Conservation (phyloP, 805 yeast genomes). For the Metschnikowia hibisci region DNA sequence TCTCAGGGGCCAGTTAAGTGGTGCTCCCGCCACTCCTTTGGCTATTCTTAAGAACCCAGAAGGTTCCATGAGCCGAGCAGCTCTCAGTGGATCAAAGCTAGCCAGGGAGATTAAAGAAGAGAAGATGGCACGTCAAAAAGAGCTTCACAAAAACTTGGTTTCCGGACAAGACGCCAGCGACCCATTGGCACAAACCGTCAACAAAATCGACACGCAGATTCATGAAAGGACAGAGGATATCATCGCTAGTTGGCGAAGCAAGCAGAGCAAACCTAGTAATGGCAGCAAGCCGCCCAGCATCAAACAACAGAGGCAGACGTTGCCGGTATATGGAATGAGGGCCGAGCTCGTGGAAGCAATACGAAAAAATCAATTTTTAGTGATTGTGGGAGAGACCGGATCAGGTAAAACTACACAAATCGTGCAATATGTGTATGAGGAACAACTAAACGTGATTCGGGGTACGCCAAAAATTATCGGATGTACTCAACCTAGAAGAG, state of each 20-base stretch:
- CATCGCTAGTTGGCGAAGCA: slow-evolving; percentile 15
- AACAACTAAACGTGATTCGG: slow-evolving; percentile 44
- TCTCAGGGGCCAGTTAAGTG: slow-evolving; percentile 50
- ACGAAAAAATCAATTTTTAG: slow-evolving; percentile 71
- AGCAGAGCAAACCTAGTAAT: slow-evolving; percentile 9
- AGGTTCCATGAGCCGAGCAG: slow-evolving; percentile 74
- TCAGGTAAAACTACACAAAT: slow-evolving; percentile 46
- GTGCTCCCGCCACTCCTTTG: slow-evolving; percentile 44
- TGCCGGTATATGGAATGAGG: slow-evolving; percentile 73
- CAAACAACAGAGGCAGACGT: slow-evolving; percentile 42
- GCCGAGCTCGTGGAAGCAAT: slow-evolving; percentile 57
- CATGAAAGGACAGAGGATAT: slow-evolving; percentile 12
- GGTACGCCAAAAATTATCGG: slow-evolving; percentile 39
- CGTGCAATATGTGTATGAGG: slow-evolving; percentile 49
- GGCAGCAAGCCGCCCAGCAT: slow-evolving; percentile 4
- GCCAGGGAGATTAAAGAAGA: slow-evolving; percentile 63
- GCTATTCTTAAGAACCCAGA: slow-evolving; percentile 67
- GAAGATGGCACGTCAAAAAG: slow-evolving; percentile 48
- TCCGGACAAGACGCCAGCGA: slow-evolving; percentile 8
- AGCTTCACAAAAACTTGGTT: slow-evolving; percentile 36
- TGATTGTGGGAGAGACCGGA: slow-evolving; percentile 91
- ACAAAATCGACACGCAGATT: slow-evolving; percentile 8
- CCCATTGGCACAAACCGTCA: slow-evolving; percentile 8
- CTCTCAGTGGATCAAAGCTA: slow-evolving; percentile 66
- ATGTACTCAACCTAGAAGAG: slow-evolving; percentile 80